These are phyloP conservation scores for Crithidia bombi DNA, from an alignment of 208 protist species.

Conservation along the genomic window DNA sequence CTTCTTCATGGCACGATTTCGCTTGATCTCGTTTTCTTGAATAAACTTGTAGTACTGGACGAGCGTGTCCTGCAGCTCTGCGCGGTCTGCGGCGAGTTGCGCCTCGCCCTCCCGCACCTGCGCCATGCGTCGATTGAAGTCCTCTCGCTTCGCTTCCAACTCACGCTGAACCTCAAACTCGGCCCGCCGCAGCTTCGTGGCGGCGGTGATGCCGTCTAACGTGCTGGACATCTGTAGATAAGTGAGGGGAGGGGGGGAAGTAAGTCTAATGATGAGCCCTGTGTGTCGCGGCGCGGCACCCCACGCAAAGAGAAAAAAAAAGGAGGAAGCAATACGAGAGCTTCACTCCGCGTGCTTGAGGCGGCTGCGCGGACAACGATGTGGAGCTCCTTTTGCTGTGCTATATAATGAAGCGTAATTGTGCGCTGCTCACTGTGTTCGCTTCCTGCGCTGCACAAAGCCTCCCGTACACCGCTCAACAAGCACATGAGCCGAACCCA, in stretches of 20 bases:
- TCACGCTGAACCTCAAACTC: constrained; percentile 89
- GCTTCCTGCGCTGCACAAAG: too few species aligned
- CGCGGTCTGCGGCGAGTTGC: constrained; percentile 72
- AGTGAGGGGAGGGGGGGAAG: too few species aligned
- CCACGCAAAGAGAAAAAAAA: constrained; percentile 2
- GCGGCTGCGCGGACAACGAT: too few species aligned
- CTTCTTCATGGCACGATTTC: constrained; percentile 87
- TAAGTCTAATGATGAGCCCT: too few species aligned
- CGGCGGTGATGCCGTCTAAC: constrained; percentile 91
- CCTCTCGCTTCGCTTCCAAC: constrained; percentile 85
- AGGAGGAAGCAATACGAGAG: not conserved
- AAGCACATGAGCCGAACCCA: too few species aligned
- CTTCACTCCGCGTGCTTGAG: not conserved
- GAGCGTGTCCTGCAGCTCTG: constrained; percentile 89
- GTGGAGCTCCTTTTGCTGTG: too few species aligned
- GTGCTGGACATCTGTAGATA: constrained; percentile 65
- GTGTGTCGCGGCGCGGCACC: too few species aligned
- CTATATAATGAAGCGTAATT: too few species aligned
- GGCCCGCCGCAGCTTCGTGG: constrained; percentile 81
- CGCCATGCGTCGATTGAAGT: constrained; percentile 86
- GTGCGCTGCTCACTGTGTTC: not conserved
- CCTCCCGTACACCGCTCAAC: too few species aligned
- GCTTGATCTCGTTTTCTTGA: constrained; percentile 94
- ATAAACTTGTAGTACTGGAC: constrained; percentile 96
- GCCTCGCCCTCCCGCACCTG: constrained; percentile 85